Evolutionary conservation across 2,329 filamentous ascomycete genomes (phyloP), one percentile per base, ranked within the genome.

Genomic region (Waltergamsia citrina): DNA sequence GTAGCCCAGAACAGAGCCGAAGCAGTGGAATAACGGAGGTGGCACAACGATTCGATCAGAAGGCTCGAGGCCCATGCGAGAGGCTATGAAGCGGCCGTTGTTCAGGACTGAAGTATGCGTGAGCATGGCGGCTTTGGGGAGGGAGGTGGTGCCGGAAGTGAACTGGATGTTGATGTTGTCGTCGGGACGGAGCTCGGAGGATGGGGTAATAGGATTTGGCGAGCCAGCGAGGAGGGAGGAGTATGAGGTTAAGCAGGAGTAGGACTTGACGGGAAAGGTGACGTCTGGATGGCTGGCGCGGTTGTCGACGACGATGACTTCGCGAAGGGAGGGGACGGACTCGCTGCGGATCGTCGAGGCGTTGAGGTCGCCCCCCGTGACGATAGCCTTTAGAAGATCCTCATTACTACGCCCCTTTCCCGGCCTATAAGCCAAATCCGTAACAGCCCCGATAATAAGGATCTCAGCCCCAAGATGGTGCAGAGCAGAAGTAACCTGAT

Each of bases 121-220:
- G 21, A 98, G 71, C 63, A 87, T 93, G 2, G 90, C 90, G 0
- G 92, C 92, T 60, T 96, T 96, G 16, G 88, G 90, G 49, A 74
- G 68, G 1, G 84, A 85, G 0, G 92, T 96, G 0, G 92, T 96
- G n/a, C 90, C 92, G 0, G 82, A 90, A 0, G 92, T 98, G 62
- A 96, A 96, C 56, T 96, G 90, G 43, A 96, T 94, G 52, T 95
- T 96, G 44, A 93, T 80, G 3, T 82, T 77, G 33, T 96, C 90
- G 40, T 73, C 54, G 0, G 77, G 66, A 12, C 64, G 44, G 2
- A 81, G 63, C 0, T 62, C 60, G 17, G 53, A 36, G 35, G 69
- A 63, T 0, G 71, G 69, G 15, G 40, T 48, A 3, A 75, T 47
- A 3, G 52, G 14, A 6, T 16, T n/a, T 5, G 39, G 15, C 6